These are phyloP conservation scores for Picea abies DNA, from an alignment of 83 land plant species.

Conservation along the genomic window DNA sequence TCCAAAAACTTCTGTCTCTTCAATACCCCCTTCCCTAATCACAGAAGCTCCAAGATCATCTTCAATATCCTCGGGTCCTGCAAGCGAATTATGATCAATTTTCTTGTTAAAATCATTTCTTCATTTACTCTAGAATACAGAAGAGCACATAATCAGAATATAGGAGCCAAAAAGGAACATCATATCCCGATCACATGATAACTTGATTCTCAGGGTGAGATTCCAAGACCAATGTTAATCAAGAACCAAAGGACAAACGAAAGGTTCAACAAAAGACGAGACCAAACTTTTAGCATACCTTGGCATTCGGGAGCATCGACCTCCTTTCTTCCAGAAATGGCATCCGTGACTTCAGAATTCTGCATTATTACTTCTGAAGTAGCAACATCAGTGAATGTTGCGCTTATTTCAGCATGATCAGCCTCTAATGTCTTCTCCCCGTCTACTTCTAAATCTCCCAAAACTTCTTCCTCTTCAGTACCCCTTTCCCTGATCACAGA, in stretches of 20 bases:
- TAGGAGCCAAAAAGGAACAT: background rate
- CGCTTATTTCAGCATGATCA: background rate
- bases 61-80: slow-evolving; percentile 2
- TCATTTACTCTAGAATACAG: background rate
- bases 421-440: background rate
- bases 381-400: background rate
- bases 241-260: background rate
- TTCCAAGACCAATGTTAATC: background rate
- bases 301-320: background rate
- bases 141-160: background rate
- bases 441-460: background rate
- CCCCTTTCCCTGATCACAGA: background rate
- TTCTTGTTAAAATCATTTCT: background rate
- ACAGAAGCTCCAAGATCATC: background rate
- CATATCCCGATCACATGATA: background rate
- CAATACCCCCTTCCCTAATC: slow-evolving; percentile 5
- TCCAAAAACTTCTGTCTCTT: background rate
- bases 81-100: background rate
- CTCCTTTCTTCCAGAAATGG: background rate
- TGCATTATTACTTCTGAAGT: background rate
- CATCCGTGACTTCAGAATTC: background rate
- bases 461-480: background rate
- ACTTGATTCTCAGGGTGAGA: background rate
- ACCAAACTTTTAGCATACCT: background rate
- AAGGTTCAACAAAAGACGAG: background rate